phyloP scores from a whole-genome alignment of 2,329 filamentous ascomycete genomes.

The Pyricularia grisea region DNA sequence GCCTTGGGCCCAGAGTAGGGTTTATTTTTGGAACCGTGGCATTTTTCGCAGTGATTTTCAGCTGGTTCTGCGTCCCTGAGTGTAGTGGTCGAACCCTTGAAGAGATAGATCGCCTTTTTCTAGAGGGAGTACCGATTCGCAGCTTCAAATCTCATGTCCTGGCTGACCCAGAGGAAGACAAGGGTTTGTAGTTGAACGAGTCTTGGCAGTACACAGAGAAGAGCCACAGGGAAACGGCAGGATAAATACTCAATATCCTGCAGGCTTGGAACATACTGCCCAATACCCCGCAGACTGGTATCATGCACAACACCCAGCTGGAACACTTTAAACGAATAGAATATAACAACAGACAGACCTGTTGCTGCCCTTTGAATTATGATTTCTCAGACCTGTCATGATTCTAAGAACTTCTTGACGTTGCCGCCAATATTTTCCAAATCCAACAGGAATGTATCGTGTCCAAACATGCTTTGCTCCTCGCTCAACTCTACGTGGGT shows the following conservation, averaged over 20 bases:
- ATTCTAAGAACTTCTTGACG: slow-evolving; percentile 63
- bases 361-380: not conserved
- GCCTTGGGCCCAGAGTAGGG: slow-evolving; percentile 7
- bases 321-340: not conserved
- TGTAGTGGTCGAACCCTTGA: slow-evolving; percentile 9
- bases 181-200: not conserved
- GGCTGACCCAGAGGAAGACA: too few relatives aligned
- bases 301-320: too few relatives aligned
- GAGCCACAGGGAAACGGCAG: not conserved
- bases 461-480: slow-evolving; percentile 88
- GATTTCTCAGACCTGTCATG: not conserved
- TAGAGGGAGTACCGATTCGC: slow-evolving; percentile 1
- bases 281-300: too few relatives aligned
- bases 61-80: slow-evolving; percentile 10
- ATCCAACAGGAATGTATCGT: slow-evolving; percentile 93
- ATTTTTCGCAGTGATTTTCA: slow-evolving; percentile 6
- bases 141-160: not conserved
- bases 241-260: not conserved
- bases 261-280: too few relatives aligned
- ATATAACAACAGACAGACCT: not conserved
- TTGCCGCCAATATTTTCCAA: slow-evolving; percentile 84
- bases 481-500: slow-evolving; percentile 87
- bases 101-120: slow-evolving; percentile 11
- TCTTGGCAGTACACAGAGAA: not conserved
- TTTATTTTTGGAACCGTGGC: not conserved